Conservation (phyloP, 768 basidiomycete genomes). For the Hericium coralloides region DNA sequence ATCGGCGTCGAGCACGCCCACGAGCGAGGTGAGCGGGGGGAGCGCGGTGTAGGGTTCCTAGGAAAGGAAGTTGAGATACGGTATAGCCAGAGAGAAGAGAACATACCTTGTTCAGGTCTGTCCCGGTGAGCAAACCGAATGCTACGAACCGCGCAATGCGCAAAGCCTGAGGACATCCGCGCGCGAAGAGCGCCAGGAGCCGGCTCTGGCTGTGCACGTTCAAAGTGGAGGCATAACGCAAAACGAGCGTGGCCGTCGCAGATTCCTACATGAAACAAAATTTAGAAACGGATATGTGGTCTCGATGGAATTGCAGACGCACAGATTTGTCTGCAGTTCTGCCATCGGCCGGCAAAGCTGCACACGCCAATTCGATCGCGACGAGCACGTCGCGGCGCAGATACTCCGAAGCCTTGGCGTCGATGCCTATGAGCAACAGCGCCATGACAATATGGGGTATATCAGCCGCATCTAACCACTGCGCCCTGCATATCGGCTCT, state of each 20-base stretch:
- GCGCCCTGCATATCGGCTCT: constrained; percentile 21
- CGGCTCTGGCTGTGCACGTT: constrained; percentile 41
- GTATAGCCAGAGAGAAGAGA: background rate
- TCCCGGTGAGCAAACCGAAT: constrained; percentile 34
- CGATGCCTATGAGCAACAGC: constrained; percentile 49
- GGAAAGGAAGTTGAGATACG: background rate
- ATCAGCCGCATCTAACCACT: constrained; percentile 29
- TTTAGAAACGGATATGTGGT: too few relatives aligned
- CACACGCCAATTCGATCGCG: constrained; percentile 39
- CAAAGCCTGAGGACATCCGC: constrained; percentile 38
- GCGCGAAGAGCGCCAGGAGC: constrained; percentile 41
- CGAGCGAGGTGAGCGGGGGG: constrained; percentile 43
- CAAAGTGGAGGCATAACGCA: constrained; percentile 31
- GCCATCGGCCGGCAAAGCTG: constrained; percentile 23
- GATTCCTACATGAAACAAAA: constrained; percentile 31
- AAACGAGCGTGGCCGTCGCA: constrained; percentile 35
- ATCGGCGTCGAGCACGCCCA: constrained; percentile 40
- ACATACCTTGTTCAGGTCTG: constrained; percentile 6
- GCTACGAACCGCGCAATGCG: constrained; percentile 55
- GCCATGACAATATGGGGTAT: constrained; percentile 39
- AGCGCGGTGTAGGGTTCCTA: constrained; percentile 26
- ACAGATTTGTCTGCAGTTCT: too few relatives aligned
- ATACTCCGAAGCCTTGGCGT: constrained; percentile 36
- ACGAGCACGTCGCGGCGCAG: constrained; percentile 37
- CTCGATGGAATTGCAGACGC: background rate